Base-by-base conservation (phyloP, 2,329 filamentous ascomycete species). In the Talaromyces sp. region DNA sequence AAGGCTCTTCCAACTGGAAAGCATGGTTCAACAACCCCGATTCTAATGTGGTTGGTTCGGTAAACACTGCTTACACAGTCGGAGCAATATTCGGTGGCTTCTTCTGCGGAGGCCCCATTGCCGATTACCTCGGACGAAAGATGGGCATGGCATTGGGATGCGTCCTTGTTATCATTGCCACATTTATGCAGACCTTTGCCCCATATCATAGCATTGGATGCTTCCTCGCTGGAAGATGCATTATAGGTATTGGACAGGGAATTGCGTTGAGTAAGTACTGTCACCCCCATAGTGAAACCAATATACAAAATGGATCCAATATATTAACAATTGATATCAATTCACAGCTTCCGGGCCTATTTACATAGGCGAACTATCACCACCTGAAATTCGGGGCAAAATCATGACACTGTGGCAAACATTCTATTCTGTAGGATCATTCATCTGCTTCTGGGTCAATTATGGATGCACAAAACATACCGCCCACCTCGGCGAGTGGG, bases 351-450 rank as follows among this genome's bases (percentile, higher is more conserved):
- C 88, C 58, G 87, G 87, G 1, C 86, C 87, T 9, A 87, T 89
- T 58, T 90, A 90, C 73, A 90, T 90, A 64, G 86, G 87, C 64
- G 88, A 90, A 71, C 76, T 90, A 54, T 81, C 86, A 0, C 87
- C 87, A 0, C 72, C 85, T 5, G 80, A 86, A 64, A 89, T 90
- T 64, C 82, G 87, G 62, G 87, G 87, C 56, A 83, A 81, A 64
- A 86, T 89, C 71, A 89, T 89, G 87, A 83, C 85, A 2, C 87
- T 89, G 69, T 89, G 87, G 87, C 87, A 89, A 72, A 81, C 87
- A 68, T 87, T 87, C 75, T 89, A 87, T 75, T 84, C 79, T 1
- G 87, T 88, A 30, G 87, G 86, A 4, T 83, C 81, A 14, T 89
- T 88, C 73, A 84, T 89, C 66, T 86, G 85, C 57, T 87, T 85